Base-by-base conservation (phyloP, 202 grass and related monocot species). In the Setaria italica region DNA sequence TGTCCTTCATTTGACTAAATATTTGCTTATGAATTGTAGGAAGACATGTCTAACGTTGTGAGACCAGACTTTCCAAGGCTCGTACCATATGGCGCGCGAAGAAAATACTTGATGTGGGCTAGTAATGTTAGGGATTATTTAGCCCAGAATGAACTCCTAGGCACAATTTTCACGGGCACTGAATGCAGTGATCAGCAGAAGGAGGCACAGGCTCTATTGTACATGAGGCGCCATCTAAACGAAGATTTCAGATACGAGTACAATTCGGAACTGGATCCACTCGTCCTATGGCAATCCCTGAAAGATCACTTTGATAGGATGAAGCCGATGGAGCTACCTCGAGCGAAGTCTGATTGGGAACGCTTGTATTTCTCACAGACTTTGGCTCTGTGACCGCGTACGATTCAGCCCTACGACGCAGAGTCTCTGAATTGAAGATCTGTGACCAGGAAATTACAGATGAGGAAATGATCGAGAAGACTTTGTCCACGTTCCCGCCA, bases 381-480 rank as follows among this genome's bases (percentile, higher is more conserved):
- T 70, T 70, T 11, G 7, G 20, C 20, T 69, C 53, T 32, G 51
- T 82, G n/a, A 13, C 21, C 20, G 37, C 15, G 5, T 71, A 82
- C 71, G 51, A 82, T 12, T 56, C 63, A 7, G 48, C 64, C 54
- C 19, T 80, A 0, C 47, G 48, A 21, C 62, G 17, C 3, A 30
- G 41, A 42, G 33, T 39, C 63, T 55, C 6, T 41, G 11, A 13
- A 2, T 16, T 74, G 7, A 64, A 25, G 57, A 4, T 73, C 0
- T 74, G 81, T 64, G 70, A 21, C 32, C 20, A 49, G 51, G 57
- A 74, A 41, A 41, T 51, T 14, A 74, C 30, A 29, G 42, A 82
- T 3, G 51, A 42, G 47, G 46, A 53, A 12, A 66, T 84, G 14
- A 75, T 64, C 6, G 32, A 65, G 43, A 84, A 84, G 70, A 75